Evolutionary conservation across 257 asterid genomes (phyloP), one percentile per base, ranked within the genome.

Genomic region (Solanum pinnatisectum): DNA sequence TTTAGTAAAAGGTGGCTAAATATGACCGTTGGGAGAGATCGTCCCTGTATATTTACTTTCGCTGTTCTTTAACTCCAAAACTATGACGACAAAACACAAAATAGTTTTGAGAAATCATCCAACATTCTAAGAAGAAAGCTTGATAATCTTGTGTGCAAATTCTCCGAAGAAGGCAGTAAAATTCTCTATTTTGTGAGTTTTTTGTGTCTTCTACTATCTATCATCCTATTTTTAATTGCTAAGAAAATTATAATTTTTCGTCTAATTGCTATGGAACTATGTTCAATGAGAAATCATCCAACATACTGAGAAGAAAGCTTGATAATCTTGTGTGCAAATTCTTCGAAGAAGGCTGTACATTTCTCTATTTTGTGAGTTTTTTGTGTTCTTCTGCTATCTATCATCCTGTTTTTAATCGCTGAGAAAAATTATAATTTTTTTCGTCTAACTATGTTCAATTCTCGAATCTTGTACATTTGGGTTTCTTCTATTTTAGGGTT

Each of bases 21-120:
- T 84, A 84, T 87, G 89, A 90, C 92, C 92, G 73, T 32, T 79
- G 23, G 82, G 83, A 71, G 88, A 40, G 35, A n/a, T 25, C 60
- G 5, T 13, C 84, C 5, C 39, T 10, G 11, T 88, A 79, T 37
- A 79, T 42, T 39, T 37, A 78, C n/a, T 78, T 42, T 27, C 7
- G 0, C 8, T n/a, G 8, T 25, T 13, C n/a, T 78, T 11, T 14
- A 8, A 46, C 65, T 39, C n/a, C 8, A 35, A 63, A 85, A 27
- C 46, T 52, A 23, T 10, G 2, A n/a, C 16, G 39, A 3, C 9
- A 20, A n/a, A 9, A 7, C 25, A 82, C 46, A 3, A 44, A 25
- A 78, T 4, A 78, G 8, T 2, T n/a, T 40, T n/a, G 60, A 77
- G 36, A 77, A 40, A 12, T 74, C 56, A 77, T 77, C 30, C 30